Conservation (phyloP, 1,284 basidiomycete species). For the Cystobasidium slooffiae region DNA sequence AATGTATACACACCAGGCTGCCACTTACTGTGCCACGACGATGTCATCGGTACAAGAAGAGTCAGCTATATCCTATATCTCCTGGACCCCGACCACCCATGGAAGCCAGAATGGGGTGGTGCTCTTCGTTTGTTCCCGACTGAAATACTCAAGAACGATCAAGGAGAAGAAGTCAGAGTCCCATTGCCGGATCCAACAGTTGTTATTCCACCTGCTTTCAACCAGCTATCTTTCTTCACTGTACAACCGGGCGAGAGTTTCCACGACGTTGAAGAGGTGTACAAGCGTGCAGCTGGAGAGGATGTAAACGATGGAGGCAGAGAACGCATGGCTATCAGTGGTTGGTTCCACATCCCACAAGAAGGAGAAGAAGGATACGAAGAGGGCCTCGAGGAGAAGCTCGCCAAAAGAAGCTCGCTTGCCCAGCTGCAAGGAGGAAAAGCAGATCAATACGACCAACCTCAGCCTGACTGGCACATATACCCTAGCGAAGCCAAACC, state of each 20-base stretch:
- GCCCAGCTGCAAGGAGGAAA: constrained; percentile 21
- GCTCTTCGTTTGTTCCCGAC: constrained; percentile 91
- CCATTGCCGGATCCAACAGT: constrained; percentile 48
- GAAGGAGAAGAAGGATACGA: constrained; percentile 87
- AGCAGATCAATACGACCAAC: constrained; percentile 26
- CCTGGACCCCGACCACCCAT: constrained; percentile 67
- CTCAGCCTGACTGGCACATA: constrained; percentile 21
- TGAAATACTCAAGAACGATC: constrained; percentile 54
- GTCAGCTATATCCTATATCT: constrained; percentile 98
- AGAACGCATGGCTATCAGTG: constrained; percentile 77
- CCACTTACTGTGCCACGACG: constrained; percentile 96
- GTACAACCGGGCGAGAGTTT: constrained; percentile 79
- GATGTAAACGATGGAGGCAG: constrained; percentile 72
- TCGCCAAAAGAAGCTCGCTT: constrained; percentile 72
- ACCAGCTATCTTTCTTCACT: constrained; percentile 95
- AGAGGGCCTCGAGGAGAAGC: constrained; percentile 62
- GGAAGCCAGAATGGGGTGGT: constrained; percentile 72
- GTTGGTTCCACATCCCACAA: constrained; percentile 92
- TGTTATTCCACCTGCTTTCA: constrained; percentile 73
- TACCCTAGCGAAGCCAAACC: constrained; percentile 11
- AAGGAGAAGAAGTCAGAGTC: constrained; percentile 54
- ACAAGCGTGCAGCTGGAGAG: constrained; percentile 68
- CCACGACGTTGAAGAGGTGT: constrained; percentile 95
- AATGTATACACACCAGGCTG: constrained; percentile 88
- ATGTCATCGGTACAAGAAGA: constrained; percentile 92